Evolutionary conservation across 176 grass and related monocot species (phyloP), one percentile per base, ranked within the genome.

Genomic region (Dactylis glomerata): DNA sequence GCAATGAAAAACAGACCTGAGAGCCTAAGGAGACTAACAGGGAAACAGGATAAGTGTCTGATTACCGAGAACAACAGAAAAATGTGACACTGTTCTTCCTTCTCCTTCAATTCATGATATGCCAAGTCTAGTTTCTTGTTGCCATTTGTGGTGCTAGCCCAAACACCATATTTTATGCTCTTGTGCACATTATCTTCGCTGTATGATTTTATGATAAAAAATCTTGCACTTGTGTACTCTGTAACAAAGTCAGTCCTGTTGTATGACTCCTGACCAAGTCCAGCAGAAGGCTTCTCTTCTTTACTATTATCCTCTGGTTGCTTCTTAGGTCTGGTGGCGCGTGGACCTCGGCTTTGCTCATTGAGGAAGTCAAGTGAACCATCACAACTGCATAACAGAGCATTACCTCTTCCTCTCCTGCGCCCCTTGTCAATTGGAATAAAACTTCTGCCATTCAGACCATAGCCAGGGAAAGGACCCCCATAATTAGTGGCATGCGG

Each of bases 141-240:
- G 52, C 96, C 96, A 76, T 95, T 98, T 33, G 94, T 83, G 36
- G 96, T 98, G 88, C 96, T 98, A 78, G 96, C 96, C 96, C 93
- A 98, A 89, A 98, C 93, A 86, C 87, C 84, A 87, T 98, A 98
- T 83, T 98, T 98, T 38, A 98, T 92, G 82, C 93, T 95, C 86
- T 98, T 98, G 72, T 98, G 96, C 73, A 98, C 93, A 90, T 98
- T 98, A 81, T 98, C 96, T 83, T 98, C 96, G 19, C 91, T 98
- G 68, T 95, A 98, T 36, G 96, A 98, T 79, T 98, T 98, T 90
- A 98, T 98, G 70, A 98, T 91, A 71, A 94, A 98, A 87, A 98
- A 96, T 78, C 85, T 96, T 34, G 93, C 93, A 85, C 82, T 89
- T 70, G 79, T 92, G 66, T 96, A 96, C 78, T 96, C 93, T 59